Percentiles rank a stretch among this genome's conserved stretches.
phyloP scores from a whole-genome alignment of 345 rosid species.

The Excoecaria agallocha region DNA sequence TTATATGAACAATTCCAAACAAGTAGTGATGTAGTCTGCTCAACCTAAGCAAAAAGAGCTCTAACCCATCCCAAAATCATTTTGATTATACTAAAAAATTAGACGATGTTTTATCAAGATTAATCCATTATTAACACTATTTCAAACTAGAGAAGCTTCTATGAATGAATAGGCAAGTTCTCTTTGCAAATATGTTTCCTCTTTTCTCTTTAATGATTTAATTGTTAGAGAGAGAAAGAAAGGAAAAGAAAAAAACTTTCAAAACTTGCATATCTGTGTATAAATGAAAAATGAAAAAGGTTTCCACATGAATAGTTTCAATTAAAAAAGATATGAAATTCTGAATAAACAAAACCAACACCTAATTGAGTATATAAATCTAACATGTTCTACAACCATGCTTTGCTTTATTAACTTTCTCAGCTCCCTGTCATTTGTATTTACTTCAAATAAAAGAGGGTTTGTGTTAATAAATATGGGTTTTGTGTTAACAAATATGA shows the following conservation, averaged over 20 bases:
- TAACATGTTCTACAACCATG: not conserved
- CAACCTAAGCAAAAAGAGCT: not conserved
- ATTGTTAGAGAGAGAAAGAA: not conserved
- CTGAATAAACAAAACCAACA: not conserved
- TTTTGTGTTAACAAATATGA: too few relatives aligned
- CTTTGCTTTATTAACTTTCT: not conserved
- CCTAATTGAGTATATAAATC: not conserved
- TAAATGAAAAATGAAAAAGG: not conserved
- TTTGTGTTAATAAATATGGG: too few relatives aligned
- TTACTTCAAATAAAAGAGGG: not conserved
- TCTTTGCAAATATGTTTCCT: not conserved
- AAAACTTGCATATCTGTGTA: not conserved
- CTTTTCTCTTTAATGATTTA: too few relatives aligned
- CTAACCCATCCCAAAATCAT: not conserved
- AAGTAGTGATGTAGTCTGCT: not conserved
- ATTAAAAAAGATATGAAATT: not conserved
- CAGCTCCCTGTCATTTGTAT: not conserved
- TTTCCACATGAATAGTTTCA: not conserved
- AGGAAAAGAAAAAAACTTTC: not conserved
- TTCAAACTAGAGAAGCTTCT: not conserved
- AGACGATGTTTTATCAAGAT: not conserved
- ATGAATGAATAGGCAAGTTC: too few relatives aligned
- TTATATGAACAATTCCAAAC: not conserved
- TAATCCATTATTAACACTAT: not conserved
- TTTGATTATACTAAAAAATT: not conserved